Conservation (phyloP, 768 basidiomycete genomes). For the Cyclocybe cylindracea region DNA sequence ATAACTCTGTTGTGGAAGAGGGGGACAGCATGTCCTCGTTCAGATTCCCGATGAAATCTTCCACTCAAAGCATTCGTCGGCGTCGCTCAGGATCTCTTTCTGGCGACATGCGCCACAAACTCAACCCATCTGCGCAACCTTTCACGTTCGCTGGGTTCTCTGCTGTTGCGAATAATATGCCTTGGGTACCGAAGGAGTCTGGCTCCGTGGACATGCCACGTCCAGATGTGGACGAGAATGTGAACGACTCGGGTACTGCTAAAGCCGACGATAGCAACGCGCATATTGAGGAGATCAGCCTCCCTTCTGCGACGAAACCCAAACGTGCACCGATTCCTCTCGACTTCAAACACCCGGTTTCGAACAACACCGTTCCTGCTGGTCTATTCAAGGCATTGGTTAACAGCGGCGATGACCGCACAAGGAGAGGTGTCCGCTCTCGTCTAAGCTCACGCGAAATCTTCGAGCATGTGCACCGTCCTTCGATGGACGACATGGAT, state of each 20-base stretch:
- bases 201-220: constrained; percentile 1
- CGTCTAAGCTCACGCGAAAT: constrained; percentile 74
- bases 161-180: constrained; percentile 34
- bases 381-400: constrained; percentile 83
- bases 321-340: constrained; percentile 77
- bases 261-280: constrained; percentile 29
- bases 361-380: constrained; percentile 79
- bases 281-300: constrained; percentile 24
- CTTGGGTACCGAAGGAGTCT: constrained; percentile 19
- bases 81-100: constrained; percentile 38
- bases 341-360: constrained; percentile 62
- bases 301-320: constrained; percentile 30
- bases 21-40: constrained; percentile 74
- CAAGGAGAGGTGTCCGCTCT: constrained; percentile 72
- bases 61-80: constrained; percentile 47
- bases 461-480: constrained; percentile 65
- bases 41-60: constrained; percentile 64
- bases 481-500: constrained; percentile 77
- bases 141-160: constrained; percentile 73
- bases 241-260: constrained; percentile 36
- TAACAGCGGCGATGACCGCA: constrained; percentile 60
- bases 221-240: constrained; percentile 12
- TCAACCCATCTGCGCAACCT: constrained; percentile 53
- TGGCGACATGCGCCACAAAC: constrained; percentile 19
- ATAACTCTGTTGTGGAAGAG: constrained; percentile 40